Percentiles rank a stretch among this genome's conserved stretches.
Conservation (phyloP, 2,329 filamentous ascomycete species). For the Lachnum nothofagi region DNA sequence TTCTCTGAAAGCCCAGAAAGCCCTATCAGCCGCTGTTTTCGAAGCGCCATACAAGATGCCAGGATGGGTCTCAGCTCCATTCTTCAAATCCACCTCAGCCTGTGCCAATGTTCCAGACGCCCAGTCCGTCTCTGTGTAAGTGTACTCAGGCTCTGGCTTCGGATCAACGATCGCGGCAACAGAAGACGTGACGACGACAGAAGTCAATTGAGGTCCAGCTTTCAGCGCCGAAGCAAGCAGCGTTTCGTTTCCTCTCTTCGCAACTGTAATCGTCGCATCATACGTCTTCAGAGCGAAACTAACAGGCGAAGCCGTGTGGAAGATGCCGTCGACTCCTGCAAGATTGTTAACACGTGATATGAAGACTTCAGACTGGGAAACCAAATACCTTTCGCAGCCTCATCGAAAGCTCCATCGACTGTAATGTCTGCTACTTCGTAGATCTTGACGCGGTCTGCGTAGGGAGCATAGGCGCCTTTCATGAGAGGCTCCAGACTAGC, state of each 20-base stretch:
- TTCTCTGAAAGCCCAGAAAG: constrained; percentile 37
- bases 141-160: constrained; percentile 19
- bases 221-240: constrained; percentile 31
- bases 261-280: constrained; percentile 25
- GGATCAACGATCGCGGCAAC: constrained; percentile 25
- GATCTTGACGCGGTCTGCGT: constrained; percentile 26
- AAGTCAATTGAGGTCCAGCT: constrained; percentile 34
- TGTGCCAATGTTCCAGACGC: constrained; percentile 32
- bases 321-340: constrained; percentile 29
- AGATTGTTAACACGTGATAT: constrained; percentile 9
- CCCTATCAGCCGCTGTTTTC: constrained; percentile 37
- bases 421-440: constrained; percentile 30
- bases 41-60: constrained; percentile 36
- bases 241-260: constrained; percentile 27
- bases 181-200: constrained; percentile 40
- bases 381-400: constrained; percentile 24
- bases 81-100: constrained; percentile 29
- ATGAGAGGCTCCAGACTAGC: constrained; percentile 22
- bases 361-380: not conserved
- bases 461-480: constrained; percentile 26
- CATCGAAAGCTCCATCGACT: constrained; percentile 27
- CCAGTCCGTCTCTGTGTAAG: constrained; percentile 26
- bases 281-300: constrained; percentile 31
- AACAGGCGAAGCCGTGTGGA: constrained; percentile 31
- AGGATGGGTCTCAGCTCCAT: constrained; percentile 14